A percentile compares a stretch with the other conserved stretches of the same genome.
These are phyloP conservation scores for Monilinia vaccinii-corymbosi DNA, from an alignment of 2,329 filamentous ascomycete genomes.

Conservation along the genomic window DNA sequence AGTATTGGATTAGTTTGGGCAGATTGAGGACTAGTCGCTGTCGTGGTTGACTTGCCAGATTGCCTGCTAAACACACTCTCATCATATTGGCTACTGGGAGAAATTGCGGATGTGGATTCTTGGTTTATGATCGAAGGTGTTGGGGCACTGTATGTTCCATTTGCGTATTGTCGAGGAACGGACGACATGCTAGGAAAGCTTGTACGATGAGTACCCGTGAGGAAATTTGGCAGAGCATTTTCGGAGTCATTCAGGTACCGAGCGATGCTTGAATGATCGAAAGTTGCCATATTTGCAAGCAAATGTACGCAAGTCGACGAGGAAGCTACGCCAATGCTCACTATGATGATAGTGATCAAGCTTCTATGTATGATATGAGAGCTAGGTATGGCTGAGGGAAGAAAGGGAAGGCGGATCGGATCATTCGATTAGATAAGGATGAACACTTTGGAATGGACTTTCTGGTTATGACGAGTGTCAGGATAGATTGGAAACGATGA, in stretches of 20 bases:
- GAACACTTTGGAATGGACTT: neutral
- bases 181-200: neutral
- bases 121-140: neutral
- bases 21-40: neutral
- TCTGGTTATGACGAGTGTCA: neutral
- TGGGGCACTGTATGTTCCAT: neutral
- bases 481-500: neutral
- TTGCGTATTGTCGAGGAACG: neutral
- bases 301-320: neutral
- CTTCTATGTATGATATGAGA: no score
- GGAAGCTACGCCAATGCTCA: neutral
- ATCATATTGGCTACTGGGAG: neutral
- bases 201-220: neutral
- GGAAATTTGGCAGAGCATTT: neutral
- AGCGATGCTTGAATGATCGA: neutral
- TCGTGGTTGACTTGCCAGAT: neutral
- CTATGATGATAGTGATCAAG: neutral
- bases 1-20: neutral
- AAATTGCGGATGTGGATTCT: neutral
- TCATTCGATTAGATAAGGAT: slow-evolving; percentile 3
- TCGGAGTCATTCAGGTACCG: slow-evolving; percentile 3
- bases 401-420: neutral
- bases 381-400: neutral
- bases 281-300: neutral
- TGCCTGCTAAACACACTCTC: slow-evolving; percentile 2